Conservation (phyloP, 768 basidiomycete species). For the Strobilomyces confusus region DNA sequence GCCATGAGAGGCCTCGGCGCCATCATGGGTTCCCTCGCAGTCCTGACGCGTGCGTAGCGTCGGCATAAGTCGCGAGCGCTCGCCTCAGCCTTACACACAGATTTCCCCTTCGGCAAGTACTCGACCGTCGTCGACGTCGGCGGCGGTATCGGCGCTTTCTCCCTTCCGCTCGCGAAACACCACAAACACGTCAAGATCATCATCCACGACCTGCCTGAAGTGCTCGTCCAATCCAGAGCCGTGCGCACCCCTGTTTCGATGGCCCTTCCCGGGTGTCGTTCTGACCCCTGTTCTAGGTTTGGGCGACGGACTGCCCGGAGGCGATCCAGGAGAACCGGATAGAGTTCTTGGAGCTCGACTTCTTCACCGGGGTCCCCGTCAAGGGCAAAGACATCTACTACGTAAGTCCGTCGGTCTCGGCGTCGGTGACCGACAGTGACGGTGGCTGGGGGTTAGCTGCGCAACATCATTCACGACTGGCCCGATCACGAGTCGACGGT, state of each 20-base stretch:
- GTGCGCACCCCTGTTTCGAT: constrained; percentile 12
- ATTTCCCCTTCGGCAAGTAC: constrained; percentile 30
- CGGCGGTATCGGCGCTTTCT: constrained; percentile 32
- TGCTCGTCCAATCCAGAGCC: constrained; percentile 19
- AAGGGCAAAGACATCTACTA: constrained; percentile 26
- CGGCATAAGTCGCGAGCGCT: neutral
- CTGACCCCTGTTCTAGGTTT: constrained; percentile 16
- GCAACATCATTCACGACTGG: constrained; percentile 24
- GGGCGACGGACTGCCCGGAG: constrained; percentile 22
- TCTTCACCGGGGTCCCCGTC: too few relatives aligned
- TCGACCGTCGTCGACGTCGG: constrained; percentile 34
- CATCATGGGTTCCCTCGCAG: constrained; percentile 25
- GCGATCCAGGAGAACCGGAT: too few relatives aligned
- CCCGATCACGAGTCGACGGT: constrained; percentile 21
- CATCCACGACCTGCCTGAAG: too few relatives aligned
- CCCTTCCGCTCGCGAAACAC: constrained; percentile 29
- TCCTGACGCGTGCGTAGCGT: constrained; percentile 18
- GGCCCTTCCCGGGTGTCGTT: too few relatives aligned
- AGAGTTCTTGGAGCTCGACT: too few relatives aligned
- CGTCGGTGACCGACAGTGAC: too few relatives aligned
- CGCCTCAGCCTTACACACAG: constrained; percentile 11
- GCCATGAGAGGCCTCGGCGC: constrained; percentile 22
- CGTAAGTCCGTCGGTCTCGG: constrained; percentile 23
- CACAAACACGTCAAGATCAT: constrained; percentile 29
- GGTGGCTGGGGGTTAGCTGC: too few relatives aligned